These are phyloP conservation scores for Suillus discolor DNA, from an alignment of 768 basidiomycete genomes.

Conservation along the genomic window DNA sequence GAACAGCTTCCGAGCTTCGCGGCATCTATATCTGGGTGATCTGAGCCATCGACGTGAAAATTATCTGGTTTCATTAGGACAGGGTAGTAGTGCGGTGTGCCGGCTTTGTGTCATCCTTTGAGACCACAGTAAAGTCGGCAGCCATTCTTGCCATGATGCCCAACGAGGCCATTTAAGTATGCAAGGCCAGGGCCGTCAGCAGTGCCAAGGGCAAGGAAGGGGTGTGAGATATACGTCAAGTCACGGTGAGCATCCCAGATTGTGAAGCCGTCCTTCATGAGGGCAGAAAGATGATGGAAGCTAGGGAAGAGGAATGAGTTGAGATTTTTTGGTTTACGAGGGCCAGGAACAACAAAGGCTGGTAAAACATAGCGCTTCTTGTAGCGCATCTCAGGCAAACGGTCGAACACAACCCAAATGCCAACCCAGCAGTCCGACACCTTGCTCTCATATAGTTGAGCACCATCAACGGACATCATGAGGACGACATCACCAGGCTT, in stretches of 20 bases:
- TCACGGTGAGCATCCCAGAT: conserved; percentile 33
- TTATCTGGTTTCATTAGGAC: conserved; percentile 27
- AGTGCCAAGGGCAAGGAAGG: conserved; percentile 23
- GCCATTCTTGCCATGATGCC: conserved; percentile 2
- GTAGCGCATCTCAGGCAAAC: conserved; percentile 30
- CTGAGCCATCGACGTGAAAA: conserved; percentile 20
- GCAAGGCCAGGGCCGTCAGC: conserved; percentile 38
- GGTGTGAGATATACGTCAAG: conserved; percentile 14
- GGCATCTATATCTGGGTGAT: conserved; percentile 19
- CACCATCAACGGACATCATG: conserved; percentile 40
- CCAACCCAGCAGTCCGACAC: conserved; percentile 32
- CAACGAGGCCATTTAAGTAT: conserved; percentile 3
- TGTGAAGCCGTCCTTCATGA: conserved; percentile 32
- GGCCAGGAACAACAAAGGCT: conserved; percentile 33
- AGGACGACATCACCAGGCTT: conserved; percentile 29
- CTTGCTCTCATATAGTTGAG: conserved; percentile 36
- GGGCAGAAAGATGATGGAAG: conserved; percentile 34
- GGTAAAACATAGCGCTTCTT: conserved; percentile 18
- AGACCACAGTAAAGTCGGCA: conserved; percentile 30
- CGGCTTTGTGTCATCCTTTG: conserved; percentile 33
- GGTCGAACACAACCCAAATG: conserved; percentile 40
- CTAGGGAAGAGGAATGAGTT: conserved; percentile 39
- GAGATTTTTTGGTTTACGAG: conserved; percentile 32
- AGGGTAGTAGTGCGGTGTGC: conserved; percentile 20
- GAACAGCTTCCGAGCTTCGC: no score